phyloP scores from a whole-genome alignment of 306 rosid genomes.

The Ceratonia siliqua region DNA sequence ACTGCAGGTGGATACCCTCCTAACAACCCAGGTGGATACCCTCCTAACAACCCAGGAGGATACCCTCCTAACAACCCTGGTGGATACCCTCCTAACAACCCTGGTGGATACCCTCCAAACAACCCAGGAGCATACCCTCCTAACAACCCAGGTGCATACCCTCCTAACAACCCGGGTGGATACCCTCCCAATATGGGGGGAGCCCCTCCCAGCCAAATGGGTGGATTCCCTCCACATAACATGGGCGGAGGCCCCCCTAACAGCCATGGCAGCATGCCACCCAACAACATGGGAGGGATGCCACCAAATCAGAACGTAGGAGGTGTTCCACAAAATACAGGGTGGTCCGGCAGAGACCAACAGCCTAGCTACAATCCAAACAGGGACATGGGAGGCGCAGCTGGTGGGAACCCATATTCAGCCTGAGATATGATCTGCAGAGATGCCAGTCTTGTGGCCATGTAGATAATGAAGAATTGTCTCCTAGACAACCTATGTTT shows the following conservation, averaged over 20 bases:
- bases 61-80: constrained; percentile 5
- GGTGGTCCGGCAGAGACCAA: constrained; percentile 53
- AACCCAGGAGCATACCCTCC: constrained; percentile 33
- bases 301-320: constrained; percentile 48
- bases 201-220: not conserved
- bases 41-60: constrained; percentile 6
- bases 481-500: constrained; percentile 14
- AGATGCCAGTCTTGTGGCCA: constrained; percentile 42
- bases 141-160: constrained; percentile 16
- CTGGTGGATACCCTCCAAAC: constrained; percentile 17
- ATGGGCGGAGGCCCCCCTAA: constrained; percentile 30
- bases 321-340: constrained; percentile 45
- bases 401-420: constrained; percentile 42
- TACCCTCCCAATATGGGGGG: constrained; percentile 36
- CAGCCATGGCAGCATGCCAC: constrained; percentile 27
- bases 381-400: constrained; percentile 39
- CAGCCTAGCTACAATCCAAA: constrained; percentile 42
- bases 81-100: not conserved
- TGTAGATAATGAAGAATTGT: constrained; percentile 45
- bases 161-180: constrained; percentile 29
- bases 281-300: constrained; percentile 26
- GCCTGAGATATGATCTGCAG: constrained; percentile 26
- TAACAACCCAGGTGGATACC: constrained; percentile 1
- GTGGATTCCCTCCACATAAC: constrained; percentile 16
- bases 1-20: constrained; percentile 13